A percentile compares a stretch with the other conserved stretches of the same genome.
phyloP scores from a whole-genome alignment of 371 early-diverging fungal species.

The Circinella minor region DNA sequence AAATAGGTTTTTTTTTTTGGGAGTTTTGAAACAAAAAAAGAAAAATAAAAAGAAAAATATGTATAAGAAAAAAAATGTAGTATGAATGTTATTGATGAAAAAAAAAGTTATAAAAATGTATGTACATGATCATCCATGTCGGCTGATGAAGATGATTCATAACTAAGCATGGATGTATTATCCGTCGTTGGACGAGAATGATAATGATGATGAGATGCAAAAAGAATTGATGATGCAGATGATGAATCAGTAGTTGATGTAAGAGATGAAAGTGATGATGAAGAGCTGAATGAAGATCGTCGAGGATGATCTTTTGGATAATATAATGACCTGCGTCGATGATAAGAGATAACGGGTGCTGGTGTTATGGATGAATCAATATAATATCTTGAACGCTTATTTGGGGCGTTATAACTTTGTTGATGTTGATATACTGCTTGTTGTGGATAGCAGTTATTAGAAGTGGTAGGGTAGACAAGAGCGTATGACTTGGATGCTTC shows the following conservation, averaged over 20 bases:
- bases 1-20: not conserved
- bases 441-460: not conserved
- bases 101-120: slow-evolving; percentile 16
- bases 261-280: slow-evolving; percentile 15
- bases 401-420: not conserved
- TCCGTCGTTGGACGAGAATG: slow-evolving; percentile 4
- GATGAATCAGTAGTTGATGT: slow-evolving; percentile 1
- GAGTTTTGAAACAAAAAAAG: not conserved
- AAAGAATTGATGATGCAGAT: not conserved
- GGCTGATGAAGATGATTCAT: slow-evolving; percentile 1
- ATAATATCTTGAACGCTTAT: not conserved
- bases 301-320: slow-evolving; percentile 14
- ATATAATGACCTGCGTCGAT: slow-evolving; percentile 27
- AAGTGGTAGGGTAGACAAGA: not conserved
- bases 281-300: slow-evolving; percentile 4
- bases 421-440: not conserved
- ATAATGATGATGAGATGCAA: slow-evolving; percentile 8
- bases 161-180: slow-evolving; percentile 5
- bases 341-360: slow-evolving; percentile 19
- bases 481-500: slow-evolving; percentile 24
- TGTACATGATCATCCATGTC: slow-evolving; percentile 24
- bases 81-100: not conserved
- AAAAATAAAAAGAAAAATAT: not conserved
- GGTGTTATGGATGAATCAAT: not conserved
- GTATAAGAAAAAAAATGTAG: not conserved